phyloP scores from a whole-genome alignment of 441 rosid species.

The Flueggea neowawraea region DNA sequence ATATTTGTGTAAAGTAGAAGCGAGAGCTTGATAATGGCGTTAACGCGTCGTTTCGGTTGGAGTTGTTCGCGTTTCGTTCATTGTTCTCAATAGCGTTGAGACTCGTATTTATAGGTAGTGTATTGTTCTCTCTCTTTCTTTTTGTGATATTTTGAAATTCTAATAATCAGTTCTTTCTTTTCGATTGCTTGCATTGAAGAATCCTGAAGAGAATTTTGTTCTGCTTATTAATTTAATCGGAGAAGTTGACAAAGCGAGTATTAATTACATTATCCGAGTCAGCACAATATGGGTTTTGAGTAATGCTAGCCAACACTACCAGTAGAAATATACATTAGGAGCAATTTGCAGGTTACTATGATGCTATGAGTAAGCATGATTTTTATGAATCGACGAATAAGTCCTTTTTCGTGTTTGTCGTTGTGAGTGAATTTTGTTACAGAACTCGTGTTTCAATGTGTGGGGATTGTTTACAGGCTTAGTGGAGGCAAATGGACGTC shows the following conservation, averaged over 20 bases:
- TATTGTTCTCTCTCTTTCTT: not conserved
- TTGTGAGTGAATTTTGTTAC: not conserved
- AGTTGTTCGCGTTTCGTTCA: not conserved
- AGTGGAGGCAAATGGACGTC: conserved; percentile 50
- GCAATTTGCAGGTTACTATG: not conserved
- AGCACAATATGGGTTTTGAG: not conserved
- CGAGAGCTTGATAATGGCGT: not conserved
- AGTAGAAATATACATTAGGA: not conserved
- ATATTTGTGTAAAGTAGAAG: not conserved
- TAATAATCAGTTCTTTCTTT: not conserved
- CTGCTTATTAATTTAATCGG: not conserved
- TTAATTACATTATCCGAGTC: not conserved
- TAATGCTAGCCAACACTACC: not conserved
- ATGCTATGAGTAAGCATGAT: not conserved
- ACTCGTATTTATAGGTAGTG: not conserved
- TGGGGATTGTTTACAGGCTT: not conserved
- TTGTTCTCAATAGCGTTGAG: not conserved
- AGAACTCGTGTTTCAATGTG: not conserved
- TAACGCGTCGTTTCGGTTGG: not conserved
- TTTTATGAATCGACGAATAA: not conserved
- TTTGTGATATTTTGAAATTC: not conserved
- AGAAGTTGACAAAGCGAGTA: not conserved
- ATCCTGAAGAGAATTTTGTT: not conserved
- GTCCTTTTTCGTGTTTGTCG: not conserved
- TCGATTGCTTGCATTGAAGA: not conserved